Evolutionary conservation across 257 asterid genomes (phyloP), one percentile per base, ranked within the genome.

Genomic region (Paraleonurus japonicus): DNA sequence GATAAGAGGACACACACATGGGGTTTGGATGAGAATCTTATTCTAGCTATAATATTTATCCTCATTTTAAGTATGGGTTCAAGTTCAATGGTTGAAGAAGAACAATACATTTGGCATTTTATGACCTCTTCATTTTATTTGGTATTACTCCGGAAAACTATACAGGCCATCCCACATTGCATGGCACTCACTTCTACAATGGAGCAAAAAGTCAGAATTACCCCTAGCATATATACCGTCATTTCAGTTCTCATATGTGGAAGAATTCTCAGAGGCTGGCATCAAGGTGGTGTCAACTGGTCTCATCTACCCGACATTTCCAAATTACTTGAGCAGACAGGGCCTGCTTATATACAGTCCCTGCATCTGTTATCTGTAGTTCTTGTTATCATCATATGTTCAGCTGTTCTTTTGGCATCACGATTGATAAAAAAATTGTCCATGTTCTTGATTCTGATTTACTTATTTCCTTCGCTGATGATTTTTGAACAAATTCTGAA

Each of bases 251-350:
- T 90, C 43, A n/a, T 78, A 71, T 84, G 84, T 65, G 93, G 96
- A 68, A 88, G 98, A 81, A 30, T 92, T 70, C 81, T 92, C 84
- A 83, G 95, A 78, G 97, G 93, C 73, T 92, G 98, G 97, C 96
- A 92, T 84, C 97, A 84, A 79, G 98, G 98, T 76, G 98, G 98
- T 59, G 97, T 92, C 85, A 92, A 92, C 86, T 92, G 98, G 98
- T 67, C 80, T 80, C 73, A 90, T 79, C 88, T 90, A 67, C 92
- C 95, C 0, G 98, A 92, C 78, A 87, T 90, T 61, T 82, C 97
- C 20, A 92, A 92, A 72, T 81, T 85, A 82, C 90, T 92, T 35
- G 88, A 76, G 71, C 85, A 85, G 74, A 85, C 79, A n/a, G 96
- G 94, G 69, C 16, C 70, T 48, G 35, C 33, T 43, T 64, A 82